Percentiles rank a stretch among this genome's conserved stretches.
Evolutionary conservation across 1,139 yeast genomes (phyloP).

Genomic region (Saccharomycopsis crataegensis): DNA sequence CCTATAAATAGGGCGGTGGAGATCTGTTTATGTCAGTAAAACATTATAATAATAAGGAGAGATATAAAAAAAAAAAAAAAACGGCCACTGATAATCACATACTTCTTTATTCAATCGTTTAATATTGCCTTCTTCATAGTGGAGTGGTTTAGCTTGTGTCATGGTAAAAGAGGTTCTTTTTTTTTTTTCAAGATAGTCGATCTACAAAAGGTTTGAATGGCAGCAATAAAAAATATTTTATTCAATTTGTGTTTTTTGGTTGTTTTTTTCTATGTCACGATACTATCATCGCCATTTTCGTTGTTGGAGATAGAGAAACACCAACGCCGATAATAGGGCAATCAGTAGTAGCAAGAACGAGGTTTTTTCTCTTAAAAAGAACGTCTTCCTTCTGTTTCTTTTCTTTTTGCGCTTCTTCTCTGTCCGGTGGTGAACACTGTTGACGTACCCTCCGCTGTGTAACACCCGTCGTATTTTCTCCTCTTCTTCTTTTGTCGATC

Average conservation of each 20-base stretch:
- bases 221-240: not conserved
- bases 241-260: not conserved
- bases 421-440: not conserved
- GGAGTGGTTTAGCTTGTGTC: conserved; percentile 17
- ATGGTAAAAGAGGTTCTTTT: not conserved
- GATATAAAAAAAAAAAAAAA: not conserved
- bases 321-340: conserved; percentile 5
- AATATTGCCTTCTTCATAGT: conserved; percentile 15
- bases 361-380: not conserved
- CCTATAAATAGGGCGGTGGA: conserved; percentile 13
- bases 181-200: too few species aligned
- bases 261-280: not conserved
- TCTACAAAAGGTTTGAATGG: too few species aligned
- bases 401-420: not conserved
- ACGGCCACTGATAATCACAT: not conserved
- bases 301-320: conserved; percentile 10
- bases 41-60: too few species aligned
- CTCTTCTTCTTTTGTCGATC: not conserved
- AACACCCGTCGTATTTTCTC: not conserved
- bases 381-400: not conserved
- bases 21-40: conserved; percentile 4
- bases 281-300: conserved; percentile 11
- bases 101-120: conserved; percentile 9
- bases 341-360: conserved; percentile 3
- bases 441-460: not conserved